Evolutionary conservation across 2,329 filamentous ascomycete species (phyloP).

Genomic region (Fusarium pseudograminearum): DNA sequence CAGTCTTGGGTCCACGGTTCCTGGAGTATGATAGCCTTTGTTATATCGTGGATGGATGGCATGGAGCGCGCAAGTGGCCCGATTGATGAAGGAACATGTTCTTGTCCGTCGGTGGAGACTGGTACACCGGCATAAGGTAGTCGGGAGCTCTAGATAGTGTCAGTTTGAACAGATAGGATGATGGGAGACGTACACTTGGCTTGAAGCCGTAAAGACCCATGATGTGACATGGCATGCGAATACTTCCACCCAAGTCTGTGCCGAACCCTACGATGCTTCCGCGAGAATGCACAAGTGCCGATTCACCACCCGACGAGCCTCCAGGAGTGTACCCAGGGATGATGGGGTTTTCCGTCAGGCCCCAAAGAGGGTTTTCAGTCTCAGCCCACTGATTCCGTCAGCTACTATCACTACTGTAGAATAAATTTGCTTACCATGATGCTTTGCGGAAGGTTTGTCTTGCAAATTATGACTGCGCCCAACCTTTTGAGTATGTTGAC

Average conservation of each 20-base stretch:
- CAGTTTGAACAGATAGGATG: neutral
- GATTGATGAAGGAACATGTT: constrained; percentile 72
- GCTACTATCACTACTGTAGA: fast-evolving
- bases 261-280: constrained; percentile 44
- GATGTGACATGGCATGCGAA: constrained; percentile 47
- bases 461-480: constrained; percentile 64
- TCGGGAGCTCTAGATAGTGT: constrained; percentile 60
- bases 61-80: constrained; percentile 66
- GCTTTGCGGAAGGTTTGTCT: constrained; percentile 37
- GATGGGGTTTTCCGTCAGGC: constrained; percentile 43
- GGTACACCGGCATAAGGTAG: constrained; percentile 69
- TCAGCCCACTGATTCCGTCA: constrained; percentile 29
- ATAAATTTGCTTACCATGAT: constrained; percentile 1
- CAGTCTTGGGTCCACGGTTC: constrained; percentile 68
- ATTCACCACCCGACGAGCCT: constrained; percentile 47
- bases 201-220: constrained; percentile 45
- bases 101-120: constrained; percentile 72
- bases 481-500: constrained; percentile 61
- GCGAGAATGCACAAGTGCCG: constrained; percentile 29
- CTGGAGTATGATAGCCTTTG: constrained; percentile 59
- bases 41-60: constrained; percentile 61
- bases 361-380: constrained; percentile 49
- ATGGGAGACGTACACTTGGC: constrained; percentile 41
- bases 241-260: constrained; percentile 47
- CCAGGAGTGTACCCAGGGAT: constrained; percentile 43